Percentiles rank a stretch among this genome's conserved stretches.
Conservation (phyloP, 192 early-diverging fungal species). For the Thamnidium elegans region DNA sequence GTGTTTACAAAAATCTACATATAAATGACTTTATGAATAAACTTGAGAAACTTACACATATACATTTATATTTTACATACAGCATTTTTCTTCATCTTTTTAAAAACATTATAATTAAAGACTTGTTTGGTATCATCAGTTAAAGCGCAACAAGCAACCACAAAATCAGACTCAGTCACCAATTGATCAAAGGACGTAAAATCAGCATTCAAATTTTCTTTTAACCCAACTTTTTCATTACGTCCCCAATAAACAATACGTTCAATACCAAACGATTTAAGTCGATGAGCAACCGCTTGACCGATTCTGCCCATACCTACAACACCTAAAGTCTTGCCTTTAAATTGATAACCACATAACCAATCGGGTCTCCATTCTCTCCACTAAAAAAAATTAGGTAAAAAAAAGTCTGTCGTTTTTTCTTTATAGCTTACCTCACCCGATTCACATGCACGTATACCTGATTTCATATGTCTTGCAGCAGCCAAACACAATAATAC, state of each 20-base stretch:
- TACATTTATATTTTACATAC: too few relatives aligned
- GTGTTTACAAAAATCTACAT: constrained; percentile 84
- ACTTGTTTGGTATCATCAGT: constrained; percentile 68
- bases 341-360: constrained; percentile 71
- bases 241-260: constrained; percentile 65
- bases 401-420: not conserved
- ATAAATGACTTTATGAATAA: too few relatives aligned
- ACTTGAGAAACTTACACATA: too few relatives aligned
- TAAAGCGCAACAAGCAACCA: constrained; percentile 75
- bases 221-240: constrained; percentile 45
- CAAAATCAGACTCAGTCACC: constrained; percentile 63
- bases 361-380: constrained; percentile 60
- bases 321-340: constrained; percentile 77
- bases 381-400: constrained; percentile 43
- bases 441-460: constrained; percentile 38
- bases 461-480: constrained; percentile 64
- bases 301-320: constrained; percentile 86
- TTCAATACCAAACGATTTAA: constrained; percentile 68
- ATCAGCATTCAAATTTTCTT: constrained; percentile 45
- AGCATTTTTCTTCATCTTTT: constrained; percentile 64
- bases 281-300: constrained; percentile 60
- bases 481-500: constrained; percentile 72
- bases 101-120: constrained; percentile 66
- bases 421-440: constrained; percentile 36
- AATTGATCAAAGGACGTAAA: constrained; percentile 56